phyloP scores from a whole-genome alignment of 805 yeast species.

The Cyberlindnera americana region DNA sequence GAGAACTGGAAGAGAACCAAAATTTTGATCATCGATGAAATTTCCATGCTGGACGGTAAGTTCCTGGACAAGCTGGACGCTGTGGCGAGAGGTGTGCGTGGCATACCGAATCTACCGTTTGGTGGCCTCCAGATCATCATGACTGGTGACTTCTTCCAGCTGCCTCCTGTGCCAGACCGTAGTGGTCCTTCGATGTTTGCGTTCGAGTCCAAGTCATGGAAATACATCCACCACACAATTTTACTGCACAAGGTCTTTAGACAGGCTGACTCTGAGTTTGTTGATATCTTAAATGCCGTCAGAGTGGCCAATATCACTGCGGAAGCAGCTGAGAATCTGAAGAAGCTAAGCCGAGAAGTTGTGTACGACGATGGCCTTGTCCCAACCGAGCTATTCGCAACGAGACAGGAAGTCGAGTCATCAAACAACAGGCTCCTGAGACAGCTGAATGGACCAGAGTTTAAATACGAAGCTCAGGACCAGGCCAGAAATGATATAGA shows the following conservation, averaged over 20 bases:
- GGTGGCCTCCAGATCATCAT: slow-evolving; percentile 91
- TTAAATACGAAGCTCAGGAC: slow-evolving; percentile 46
- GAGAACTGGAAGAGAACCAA: slow-evolving; percentile 63
- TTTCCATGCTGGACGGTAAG: slow-evolving; percentile 87
- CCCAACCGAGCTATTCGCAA: slow-evolving; percentile 88
- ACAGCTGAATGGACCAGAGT: slow-evolving; percentile 44
- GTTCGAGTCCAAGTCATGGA: slow-evolving; percentile 76
- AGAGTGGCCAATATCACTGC: slow-evolving; percentile 65
- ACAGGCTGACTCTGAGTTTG: slow-evolving; percentile 78
- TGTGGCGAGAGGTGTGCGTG: slow-evolving; percentile 54
- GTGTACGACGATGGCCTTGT: slow-evolving; percentile 67
- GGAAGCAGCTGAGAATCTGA: slow-evolving; percentile 46
- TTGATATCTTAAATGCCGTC: slow-evolving; percentile 75
- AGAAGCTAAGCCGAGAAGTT: slow-evolving; percentile 53
- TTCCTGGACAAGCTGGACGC: slow-evolving; percentile 71
- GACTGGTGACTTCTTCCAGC: slow-evolving; percentile 95
- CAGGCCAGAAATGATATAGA: slow-evolving; percentile 24
- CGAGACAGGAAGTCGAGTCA: slow-evolving; percentile 76
- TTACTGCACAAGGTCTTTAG: slow-evolving; percentile 79
- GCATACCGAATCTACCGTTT: slow-evolving; percentile 57
- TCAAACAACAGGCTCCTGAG: slow-evolving; percentile 60
- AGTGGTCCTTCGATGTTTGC: slow-evolving; percentile 50
- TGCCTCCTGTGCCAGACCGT: slow-evolving; percentile 74
- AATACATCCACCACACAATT: slow-evolving; percentile 59
- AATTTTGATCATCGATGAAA: slow-evolving; percentile 84